A percentile compares a stretch with the other conserved stretches of the same genome.
Conservation (phyloP, 257 asterid species). For the Salvia rosmarinus region DNA sequence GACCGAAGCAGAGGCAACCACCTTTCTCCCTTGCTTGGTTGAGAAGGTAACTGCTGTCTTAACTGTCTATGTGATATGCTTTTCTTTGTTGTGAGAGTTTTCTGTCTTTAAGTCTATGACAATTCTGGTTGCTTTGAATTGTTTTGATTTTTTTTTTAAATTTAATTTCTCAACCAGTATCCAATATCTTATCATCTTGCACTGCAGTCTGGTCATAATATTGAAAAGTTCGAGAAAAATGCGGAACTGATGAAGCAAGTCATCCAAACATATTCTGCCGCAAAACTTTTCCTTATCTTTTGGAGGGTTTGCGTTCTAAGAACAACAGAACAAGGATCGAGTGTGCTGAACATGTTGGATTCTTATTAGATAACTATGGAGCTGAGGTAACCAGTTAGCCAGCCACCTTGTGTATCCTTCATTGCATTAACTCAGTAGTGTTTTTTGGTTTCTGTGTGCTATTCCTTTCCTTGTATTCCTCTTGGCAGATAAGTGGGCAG, state of each 20-base stretch:
- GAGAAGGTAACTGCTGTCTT: conserved; percentile 68
- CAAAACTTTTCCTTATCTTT: conserved; percentile 84
- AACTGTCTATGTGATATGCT: conserved; percentile 23
- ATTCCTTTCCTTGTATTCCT: conserved; percentile 19
- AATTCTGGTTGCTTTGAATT: conserved; percentile 26
- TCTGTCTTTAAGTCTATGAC: conserved; percentile 11
- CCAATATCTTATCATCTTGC: conserved; percentile 29
- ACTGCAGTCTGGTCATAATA: conserved; percentile 99
- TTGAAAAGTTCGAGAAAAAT: conserved; percentile 89
- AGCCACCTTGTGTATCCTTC: conserved; percentile 9
- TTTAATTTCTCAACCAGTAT: conserved; percentile 2
- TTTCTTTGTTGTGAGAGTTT: not conserved
- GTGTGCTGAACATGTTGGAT: conserved; percentile 92
- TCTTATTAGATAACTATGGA: conserved; percentile 83
- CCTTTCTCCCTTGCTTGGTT: conserved; percentile 90
- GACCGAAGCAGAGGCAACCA: conserved; percentile 97
- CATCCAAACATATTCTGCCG: conserved; percentile 73
- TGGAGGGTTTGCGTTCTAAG: conserved; percentile 97
- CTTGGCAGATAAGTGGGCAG: conserved; percentile 76
- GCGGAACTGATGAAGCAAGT: conserved; percentile 86
- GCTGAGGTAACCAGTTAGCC: conserved; percentile 60
- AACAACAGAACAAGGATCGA: conserved; percentile 94
- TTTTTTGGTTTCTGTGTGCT: conserved; percentile 9
- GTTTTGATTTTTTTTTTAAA: not conserved
- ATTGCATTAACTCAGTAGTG: not conserved